These are phyloP conservation scores for Penicillium sp. DNA, from an alignment of 2,329 filamentous ascomycete species.

Conservation along the genomic window DNA sequence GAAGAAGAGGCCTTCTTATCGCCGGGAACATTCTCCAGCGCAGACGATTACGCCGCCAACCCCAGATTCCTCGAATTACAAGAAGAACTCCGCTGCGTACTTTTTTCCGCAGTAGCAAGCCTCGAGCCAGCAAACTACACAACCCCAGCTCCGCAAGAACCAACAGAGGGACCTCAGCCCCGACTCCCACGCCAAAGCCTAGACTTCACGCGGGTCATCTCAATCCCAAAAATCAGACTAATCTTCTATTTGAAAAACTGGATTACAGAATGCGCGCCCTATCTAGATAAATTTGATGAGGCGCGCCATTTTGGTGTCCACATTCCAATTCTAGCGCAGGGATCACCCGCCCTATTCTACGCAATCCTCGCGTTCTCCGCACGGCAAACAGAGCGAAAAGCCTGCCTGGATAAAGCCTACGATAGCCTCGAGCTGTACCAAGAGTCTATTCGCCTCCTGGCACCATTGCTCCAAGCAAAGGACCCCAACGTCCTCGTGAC, in stretches of 20 bases:
- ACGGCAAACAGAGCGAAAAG: conserved; percentile 50
- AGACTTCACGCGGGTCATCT: conserved; percentile 21
- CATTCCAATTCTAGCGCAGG: conserved; percentile 49
- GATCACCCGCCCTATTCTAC: conserved; percentile 46
- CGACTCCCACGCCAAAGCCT: conserved; percentile 15
- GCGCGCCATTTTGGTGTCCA: conserved; percentile 52
- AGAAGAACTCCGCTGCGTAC: conserved; percentile 42
- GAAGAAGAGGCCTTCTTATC: conserved; percentile 26
- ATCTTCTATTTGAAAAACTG: conserved; percentile 46
- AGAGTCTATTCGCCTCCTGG: conserved; percentile 48
- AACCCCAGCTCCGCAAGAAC: conserved; percentile 27
- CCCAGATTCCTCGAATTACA: conserved; percentile 46
- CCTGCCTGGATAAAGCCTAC: conserved; percentile 42
- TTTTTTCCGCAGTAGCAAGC: conserved; percentile 45
- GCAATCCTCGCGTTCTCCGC: conserved; percentile 54
- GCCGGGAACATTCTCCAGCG: conserved; percentile 26
- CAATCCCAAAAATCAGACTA: conserved; percentile 36
- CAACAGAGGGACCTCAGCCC: conserved; percentile 7
- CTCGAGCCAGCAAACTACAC: conserved; percentile 39
- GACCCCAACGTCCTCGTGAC: conserved; percentile 51
- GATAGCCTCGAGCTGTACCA: conserved; percentile 54
- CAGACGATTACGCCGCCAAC: conserved; percentile 30
- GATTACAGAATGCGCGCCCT: conserved; percentile 22
- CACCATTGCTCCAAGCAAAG: conserved; percentile 48
- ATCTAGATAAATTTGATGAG: conserved; percentile 57